These are phyloP conservation scores for Plasmopara halstedii DNA, from an alignment of 352 stramenopile genomes.

Conservation along the genomic window DNA sequence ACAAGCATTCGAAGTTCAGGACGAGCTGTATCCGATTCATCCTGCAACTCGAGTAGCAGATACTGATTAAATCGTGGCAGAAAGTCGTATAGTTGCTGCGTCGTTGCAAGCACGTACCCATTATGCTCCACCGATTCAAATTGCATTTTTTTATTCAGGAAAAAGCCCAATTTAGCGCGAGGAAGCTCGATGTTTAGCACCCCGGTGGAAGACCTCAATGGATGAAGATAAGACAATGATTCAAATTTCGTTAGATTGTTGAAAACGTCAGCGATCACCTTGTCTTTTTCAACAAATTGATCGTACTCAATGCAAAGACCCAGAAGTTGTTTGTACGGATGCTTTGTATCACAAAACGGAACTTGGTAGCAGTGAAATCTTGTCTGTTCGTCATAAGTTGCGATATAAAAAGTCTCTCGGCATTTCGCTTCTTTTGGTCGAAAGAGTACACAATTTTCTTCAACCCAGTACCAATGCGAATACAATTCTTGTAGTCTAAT, in stretches of 20 bases:
- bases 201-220: slow-evolving; percentile 6
- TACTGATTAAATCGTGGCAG: slow-evolving; percentile 35
- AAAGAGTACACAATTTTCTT: slow-evolving; percentile 32
- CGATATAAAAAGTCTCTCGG: slow-evolving; percentile 17
- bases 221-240: slow-evolving; percentile 23
- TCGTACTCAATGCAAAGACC: slow-evolving; percentile 14
- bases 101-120: slow-evolving; percentile 26
- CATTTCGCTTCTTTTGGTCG: slow-evolving; percentile 13
- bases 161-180: slow-evolving; percentile 40
- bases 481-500: slow-evolving; percentile 23
- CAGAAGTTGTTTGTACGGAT: slow-evolving; percentile 12
- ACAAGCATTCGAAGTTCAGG: slow-evolving; percentile 22
- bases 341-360: slow-evolving; percentile 15
- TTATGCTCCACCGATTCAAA: slow-evolving; percentile 34
- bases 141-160: slow-evolving; percentile 8
- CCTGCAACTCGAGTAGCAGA: slow-evolving; percentile 20
- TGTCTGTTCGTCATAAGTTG: slow-evolving; percentile 7
- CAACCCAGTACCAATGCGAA: slow-evolving; percentile 46
- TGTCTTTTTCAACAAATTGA: slow-evolving; percentile 14
- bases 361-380: slow-evolving; percentile 27
- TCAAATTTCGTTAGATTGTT: slow-evolving; percentile 43
- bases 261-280: not conserved
- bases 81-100: slow-evolving; percentile 38
- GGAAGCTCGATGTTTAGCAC: slow-evolving; percentile 34
- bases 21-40: slow-evolving; percentile 10